A percentile compares a stretch with the other conserved stretches of the same genome.
phyloP scores from a whole-genome alignment of 805 yeast species.

The Yueomyces sp. region DNA sequence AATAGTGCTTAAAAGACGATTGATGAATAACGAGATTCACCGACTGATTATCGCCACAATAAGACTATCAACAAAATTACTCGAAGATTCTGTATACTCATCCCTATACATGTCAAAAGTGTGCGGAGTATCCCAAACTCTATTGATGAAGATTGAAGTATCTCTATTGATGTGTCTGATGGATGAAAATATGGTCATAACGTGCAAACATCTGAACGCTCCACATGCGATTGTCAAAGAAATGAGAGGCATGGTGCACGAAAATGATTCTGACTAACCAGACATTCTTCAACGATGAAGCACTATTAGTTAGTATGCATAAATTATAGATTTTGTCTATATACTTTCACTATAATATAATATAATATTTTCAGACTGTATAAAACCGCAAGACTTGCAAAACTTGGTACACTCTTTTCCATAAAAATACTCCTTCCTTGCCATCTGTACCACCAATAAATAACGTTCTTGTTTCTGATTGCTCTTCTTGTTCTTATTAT shows the following conservation, averaged over 20 bases:
- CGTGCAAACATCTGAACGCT: conserved; percentile 1
- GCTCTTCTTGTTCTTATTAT: too few relatives aligned
- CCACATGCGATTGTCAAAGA: not conserved
- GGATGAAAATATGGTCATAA: conserved; percentile 2
- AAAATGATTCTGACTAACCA: too few relatives aligned
- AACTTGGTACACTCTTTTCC: too few relatives aligned
- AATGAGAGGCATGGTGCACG: not conserved
- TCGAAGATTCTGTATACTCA: conserved; percentile 34
- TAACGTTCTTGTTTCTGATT: too few relatives aligned
- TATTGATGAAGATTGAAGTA: conserved; percentile 17
- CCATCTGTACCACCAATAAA: too few relatives aligned
- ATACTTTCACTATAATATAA: too few relatives aligned
- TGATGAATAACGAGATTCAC: conserved; percentile 27
- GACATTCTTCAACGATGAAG: too few relatives aligned
- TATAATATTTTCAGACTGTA: too few relatives aligned
- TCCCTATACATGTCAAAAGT: conserved; percentile 35
- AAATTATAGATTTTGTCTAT: too few relatives aligned
- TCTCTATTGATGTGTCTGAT: conserved; percentile 11
- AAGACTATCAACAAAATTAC: conserved; percentile 32
- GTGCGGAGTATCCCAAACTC: conserved; percentile 29
- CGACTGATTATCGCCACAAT: conserved; percentile 32
- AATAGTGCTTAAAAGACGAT: conserved; percentile 14
- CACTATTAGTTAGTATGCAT: too few relatives aligned
- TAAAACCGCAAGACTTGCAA: too few relatives aligned
- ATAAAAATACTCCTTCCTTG: too few relatives aligned